Conservation (phyloP, 805 yeast genomes). For the Naumovozyma baii region DNA sequence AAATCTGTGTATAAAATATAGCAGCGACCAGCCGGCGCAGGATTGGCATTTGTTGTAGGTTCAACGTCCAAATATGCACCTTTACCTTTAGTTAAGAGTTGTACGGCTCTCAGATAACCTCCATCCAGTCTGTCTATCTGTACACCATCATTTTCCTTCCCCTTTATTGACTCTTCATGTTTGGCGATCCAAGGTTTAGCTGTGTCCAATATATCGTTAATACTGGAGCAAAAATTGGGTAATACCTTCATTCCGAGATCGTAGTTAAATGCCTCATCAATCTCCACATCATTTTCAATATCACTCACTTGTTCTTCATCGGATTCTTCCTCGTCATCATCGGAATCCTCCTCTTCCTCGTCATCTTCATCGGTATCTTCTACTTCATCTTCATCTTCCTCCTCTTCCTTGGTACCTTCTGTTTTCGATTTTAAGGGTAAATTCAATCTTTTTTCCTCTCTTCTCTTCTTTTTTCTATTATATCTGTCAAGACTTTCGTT, state of each 20-base stretch:
- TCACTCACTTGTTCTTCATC: constrained; percentile 35
- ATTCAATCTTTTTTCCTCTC: constrained; percentile 7
- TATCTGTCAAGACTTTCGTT: constrained; percentile 14
- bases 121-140: constrained; percentile 17
- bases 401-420: constrained; percentile 10
- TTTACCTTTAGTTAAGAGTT: constrained; percentile 11
- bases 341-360: constrained; percentile 41
- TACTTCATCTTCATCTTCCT: neutral
- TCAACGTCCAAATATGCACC: constrained; percentile 3
- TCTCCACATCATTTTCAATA: constrained; percentile 26
- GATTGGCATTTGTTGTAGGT: constrained; percentile 38
- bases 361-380: constrained; percentile 17
- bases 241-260: constrained; percentile 28
- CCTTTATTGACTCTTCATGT: constrained; percentile 21
- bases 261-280: constrained; percentile 25
- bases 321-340: constrained; percentile 28
- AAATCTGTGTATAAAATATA: constrained; percentile 66
- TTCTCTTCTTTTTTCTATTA: constrained; percentile 11
- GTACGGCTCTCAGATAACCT: constrained; percentile 21
- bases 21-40: constrained; percentile 2
- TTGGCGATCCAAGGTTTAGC: constrained; percentile 26
- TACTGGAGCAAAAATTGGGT: constrained; percentile 24
- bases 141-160: constrained; percentile 31
- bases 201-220: constrained; percentile 23
- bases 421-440: neutral